Evolutionary conservation across 2,329 filamentous ascomycete species (phyloP).

Genomic region (Cryoendolithus antarcticus): DNA sequence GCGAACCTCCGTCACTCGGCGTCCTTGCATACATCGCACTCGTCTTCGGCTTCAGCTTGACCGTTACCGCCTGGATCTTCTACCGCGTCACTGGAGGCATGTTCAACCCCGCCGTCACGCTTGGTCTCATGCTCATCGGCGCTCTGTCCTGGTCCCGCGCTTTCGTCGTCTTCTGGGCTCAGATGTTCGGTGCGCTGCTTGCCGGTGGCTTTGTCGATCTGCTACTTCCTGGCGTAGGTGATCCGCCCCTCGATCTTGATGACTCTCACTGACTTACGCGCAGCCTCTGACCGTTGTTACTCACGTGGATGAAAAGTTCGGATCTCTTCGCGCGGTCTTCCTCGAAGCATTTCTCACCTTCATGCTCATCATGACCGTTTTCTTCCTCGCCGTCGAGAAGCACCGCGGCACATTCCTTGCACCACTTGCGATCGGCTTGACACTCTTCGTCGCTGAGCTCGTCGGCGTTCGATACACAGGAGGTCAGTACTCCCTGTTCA

Average conservation of each 20-base stretch:
- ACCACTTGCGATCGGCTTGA: conserved; percentile 21
- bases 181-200: conserved; percentile 34
- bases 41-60: conserved; percentile 24
- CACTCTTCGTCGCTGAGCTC: conserved; percentile 31
- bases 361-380: conserved; percentile 32
- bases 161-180: conserved; percentile 30
- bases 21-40: conserved; percentile 23
- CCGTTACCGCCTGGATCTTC: conserved; percentile 26
- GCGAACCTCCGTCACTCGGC: conserved; percentile 4
- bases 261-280: neutral
- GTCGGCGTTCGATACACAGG: conserved; percentile 33
- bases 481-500: conserved; percentile 8
- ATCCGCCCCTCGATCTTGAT: neutral
- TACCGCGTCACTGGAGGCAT: conserved; percentile 25
- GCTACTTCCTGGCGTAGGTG: conserved; percentile 29
- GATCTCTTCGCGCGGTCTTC: conserved; percentile 30
- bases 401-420: conserved; percentile 21
- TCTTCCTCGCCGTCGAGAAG: conserved; percentile 22
- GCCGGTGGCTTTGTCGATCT: conserved; percentile 33
- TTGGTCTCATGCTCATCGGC: conserved; percentile 36
- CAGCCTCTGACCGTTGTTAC: conserved; percentile 34
- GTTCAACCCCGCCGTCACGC: conserved; percentile 31
- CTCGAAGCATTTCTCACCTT: conserved; percentile 25
- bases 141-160: conserved; percentile 33
- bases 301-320: conserved; percentile 26